Percentiles rank a stretch among this genome's conserved stretches.
These are phyloP conservation scores for Collybia nuda DNA, from an alignment of 768 basidiomycete genomes.

Conservation along the genomic window DNA sequence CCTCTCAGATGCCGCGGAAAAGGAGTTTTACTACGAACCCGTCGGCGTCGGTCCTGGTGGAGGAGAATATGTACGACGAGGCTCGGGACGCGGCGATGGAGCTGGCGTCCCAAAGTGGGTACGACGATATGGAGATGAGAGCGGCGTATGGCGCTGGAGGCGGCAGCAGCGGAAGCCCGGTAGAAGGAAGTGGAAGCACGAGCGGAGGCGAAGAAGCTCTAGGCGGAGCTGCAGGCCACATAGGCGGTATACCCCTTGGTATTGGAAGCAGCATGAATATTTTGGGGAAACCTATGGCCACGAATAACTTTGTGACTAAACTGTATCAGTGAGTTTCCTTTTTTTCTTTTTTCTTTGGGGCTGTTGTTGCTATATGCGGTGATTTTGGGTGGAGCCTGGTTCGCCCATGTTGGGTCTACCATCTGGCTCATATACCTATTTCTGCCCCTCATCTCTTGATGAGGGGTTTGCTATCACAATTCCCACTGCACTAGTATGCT, in stretches of 20 bases:
- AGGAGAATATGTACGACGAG: constrained; percentile 42
- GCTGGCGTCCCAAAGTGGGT: constrained; percentile 31
- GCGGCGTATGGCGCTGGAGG: constrained; percentile 28
- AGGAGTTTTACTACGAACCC: constrained; percentile 59
- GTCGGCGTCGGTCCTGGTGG: constrained; percentile 29
- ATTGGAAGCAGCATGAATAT: constrained; percentile 48
- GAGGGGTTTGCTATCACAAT: background rate
- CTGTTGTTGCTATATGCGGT: no score
- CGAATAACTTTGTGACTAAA: constrained; percentile 88
- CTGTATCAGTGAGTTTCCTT: constrained; percentile 68
- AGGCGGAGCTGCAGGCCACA: constrained; percentile 6
- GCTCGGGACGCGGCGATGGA: constrained; percentile 35
- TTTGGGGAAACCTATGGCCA: constrained; percentile 65
- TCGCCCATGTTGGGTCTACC: background rate
- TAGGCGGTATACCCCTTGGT: constrained; percentile 4
- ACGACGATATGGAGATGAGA: constrained; percentile 62
- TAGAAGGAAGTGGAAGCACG: constrained; percentile 51
- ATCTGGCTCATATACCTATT: background rate
- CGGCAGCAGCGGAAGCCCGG: constrained; percentile 31
- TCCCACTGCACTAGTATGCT: no score
- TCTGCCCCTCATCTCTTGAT: constrained; percentile 5
- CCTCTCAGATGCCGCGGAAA: constrained; percentile 64
- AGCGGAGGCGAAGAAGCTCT: constrained; percentile 39
- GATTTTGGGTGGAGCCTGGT: background rate
- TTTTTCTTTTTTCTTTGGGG: background rate